Conservation (phyloP, 768 basidiomycete species). For the Tricholoma terreum region DNA sequence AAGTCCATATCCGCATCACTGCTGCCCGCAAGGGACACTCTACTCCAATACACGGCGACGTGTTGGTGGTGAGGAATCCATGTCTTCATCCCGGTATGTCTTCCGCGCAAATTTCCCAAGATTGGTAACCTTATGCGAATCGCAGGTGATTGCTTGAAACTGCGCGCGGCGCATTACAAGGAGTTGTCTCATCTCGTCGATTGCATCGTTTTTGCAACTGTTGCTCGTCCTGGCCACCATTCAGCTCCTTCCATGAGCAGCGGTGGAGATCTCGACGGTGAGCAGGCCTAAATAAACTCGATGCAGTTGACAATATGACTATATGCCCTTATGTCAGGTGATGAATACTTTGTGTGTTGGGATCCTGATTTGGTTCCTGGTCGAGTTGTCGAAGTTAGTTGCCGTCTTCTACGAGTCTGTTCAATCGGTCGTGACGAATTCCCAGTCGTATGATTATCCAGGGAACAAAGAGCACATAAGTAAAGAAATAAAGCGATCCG, state of each 20-base stretch:
- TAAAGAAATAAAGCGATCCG: constrained; percentile 46
- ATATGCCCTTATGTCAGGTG: constrained; percentile 34
- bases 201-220: constrained; percentile 64
- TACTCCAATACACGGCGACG: constrained; percentile 58
- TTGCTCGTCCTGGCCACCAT: constrained; percentile 52
- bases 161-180: constrained; percentile 53
- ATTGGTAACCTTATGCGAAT: background rate
- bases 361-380: constrained; percentile 59
- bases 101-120: background rate
- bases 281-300: constrained; percentile 1
- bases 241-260: constrained; percentile 70
- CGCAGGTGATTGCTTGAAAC: constrained; percentile 61
- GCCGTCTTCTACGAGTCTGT: background rate
- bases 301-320: background rate
- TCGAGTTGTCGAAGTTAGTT: constrained; percentile 48
- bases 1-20: constrained; percentile 61
- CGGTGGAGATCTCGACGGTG: constrained; percentile 63
- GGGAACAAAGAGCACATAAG: constrained; percentile 53
- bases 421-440: background rate
- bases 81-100: constrained; percentile 60
- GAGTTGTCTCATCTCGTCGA: constrained; percentile 56
- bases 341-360: constrained; percentile 70
- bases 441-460: constrained; percentile 65
- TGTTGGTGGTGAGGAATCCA: constrained; percentile 64
- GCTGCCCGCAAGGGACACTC: constrained; percentile 47